Evolutionary conservation across 192 early-diverging fungal species (phyloP).

Genomic region (Linnemannia zychae): DNA sequence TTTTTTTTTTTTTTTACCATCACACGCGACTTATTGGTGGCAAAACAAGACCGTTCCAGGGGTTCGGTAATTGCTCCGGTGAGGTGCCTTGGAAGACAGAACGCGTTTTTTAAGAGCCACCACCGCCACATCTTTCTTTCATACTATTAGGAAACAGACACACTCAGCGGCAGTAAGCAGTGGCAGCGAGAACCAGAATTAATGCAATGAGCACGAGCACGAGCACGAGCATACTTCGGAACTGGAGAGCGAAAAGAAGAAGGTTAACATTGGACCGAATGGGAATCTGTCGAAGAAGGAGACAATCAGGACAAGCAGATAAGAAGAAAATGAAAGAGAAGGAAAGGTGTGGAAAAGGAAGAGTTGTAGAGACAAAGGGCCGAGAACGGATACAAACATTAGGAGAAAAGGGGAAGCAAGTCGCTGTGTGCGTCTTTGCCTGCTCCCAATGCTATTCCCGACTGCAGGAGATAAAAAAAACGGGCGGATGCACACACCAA

Average conservation of each 20-base stretch:
- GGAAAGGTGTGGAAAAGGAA: not conserved
- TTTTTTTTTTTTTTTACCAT: not conserved
- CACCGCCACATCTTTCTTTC: too few species aligned
- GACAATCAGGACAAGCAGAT: not conserved
- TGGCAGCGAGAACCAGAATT: not conserved
- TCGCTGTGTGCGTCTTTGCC: too few species aligned
- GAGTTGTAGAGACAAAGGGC: not conserved
- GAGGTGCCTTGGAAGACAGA: too few species aligned
- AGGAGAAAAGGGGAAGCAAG: not conserved
- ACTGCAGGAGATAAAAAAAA: not conserved
- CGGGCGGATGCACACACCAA: constrained; percentile 5
- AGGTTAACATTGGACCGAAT: not conserved
- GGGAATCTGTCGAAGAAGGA: not conserved
- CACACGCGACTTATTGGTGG: too few species aligned
- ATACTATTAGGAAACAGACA: too few species aligned
- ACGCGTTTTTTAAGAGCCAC: too few species aligned
- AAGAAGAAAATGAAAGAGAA: not conserved
- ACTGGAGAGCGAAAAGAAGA: not conserved
- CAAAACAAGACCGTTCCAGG: too few species aligned
- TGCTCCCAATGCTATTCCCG: too few species aligned
- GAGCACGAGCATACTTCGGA: not conserved
- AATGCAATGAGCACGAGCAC: not conserved
- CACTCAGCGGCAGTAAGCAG: not conserved
- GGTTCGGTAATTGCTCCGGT: too few species aligned
- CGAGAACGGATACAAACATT: not conserved